A percentile compares a stretch with the other conserved stretches of the same genome.
Conservation (phyloP, 768 basidiomycete species). For the Suillus brevipes region DNA sequence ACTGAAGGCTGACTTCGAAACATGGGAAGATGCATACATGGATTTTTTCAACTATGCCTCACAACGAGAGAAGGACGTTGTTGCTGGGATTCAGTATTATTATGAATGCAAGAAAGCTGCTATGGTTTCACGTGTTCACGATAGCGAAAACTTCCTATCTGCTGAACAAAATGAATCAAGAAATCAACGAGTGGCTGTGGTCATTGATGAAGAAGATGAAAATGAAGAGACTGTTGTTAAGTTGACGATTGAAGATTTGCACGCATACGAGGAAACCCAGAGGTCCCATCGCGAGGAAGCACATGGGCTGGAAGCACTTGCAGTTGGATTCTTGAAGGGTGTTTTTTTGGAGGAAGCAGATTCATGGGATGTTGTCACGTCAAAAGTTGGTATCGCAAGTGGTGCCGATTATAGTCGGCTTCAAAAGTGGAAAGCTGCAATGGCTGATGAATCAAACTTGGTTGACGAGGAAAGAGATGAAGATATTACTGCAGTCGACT, state of each 20-base stretch:
- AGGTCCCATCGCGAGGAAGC: background rate
- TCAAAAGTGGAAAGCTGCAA: background rate
- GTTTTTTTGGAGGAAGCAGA: background rate
- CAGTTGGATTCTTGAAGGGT: background rate
- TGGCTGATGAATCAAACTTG: too few species aligned
- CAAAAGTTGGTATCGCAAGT: background rate
- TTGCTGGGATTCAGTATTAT: constrained; percentile 36
- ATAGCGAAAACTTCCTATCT: too few species aligned
- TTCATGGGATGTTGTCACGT: background rate
- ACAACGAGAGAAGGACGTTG: constrained; percentile 5
- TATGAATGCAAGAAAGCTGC: constrained; percentile 21
- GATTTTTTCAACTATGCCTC: constrained; percentile 11
- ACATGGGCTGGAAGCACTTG: background rate
- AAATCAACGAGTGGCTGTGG: too few species aligned
- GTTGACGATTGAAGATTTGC: background rate
- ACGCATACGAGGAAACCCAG: background rate
- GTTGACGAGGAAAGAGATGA: too few species aligned
- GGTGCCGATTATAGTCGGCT: background rate
- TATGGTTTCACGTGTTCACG: fast-evolving
- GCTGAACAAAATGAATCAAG: too few species aligned
- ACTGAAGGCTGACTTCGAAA: constrained; percentile 19
- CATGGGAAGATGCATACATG: constrained; percentile 26
- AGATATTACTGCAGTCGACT: too few species aligned
- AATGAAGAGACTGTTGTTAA: background rate
- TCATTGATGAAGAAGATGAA: background rate